Evolutionary conservation across 352 stramenopile genomes (phyloP).

Genomic region (Globisporangium takayamanum): DNA sequence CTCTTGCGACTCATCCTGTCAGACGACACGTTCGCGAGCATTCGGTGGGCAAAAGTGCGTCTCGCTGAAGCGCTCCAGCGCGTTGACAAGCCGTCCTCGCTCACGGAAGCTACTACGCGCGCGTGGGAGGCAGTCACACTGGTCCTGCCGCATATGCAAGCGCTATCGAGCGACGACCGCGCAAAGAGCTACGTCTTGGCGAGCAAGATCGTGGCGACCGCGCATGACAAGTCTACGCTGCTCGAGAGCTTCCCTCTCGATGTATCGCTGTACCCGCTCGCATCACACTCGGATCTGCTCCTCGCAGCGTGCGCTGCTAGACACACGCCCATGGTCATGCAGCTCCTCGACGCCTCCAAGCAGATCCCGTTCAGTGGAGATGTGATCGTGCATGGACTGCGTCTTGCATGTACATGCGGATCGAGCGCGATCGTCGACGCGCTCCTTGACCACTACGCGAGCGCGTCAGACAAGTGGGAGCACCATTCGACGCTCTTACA

Average conservation of each 20-base stretch:
- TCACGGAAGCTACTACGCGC: neutral
- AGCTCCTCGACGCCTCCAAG: neutral
- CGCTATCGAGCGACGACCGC: slow-evolving; percentile 18
- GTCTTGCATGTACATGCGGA: slow-evolving; percentile 16
- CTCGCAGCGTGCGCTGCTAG: neutral
- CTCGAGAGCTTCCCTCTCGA: slow-evolving; percentile 4
- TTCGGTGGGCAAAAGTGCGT: slow-evolving; percentile 7
- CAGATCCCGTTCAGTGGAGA: neutral
- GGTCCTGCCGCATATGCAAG: slow-evolving; percentile 14
- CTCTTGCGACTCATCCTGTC: neutral
- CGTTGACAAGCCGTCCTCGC: neutral
- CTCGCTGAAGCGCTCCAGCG: neutral
- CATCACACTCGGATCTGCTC: neutral
- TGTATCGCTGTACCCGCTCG: neutral
- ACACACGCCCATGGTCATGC: slow-evolving; percentile 4
- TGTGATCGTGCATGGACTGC: slow-evolving; percentile 14
- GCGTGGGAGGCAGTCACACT: slow-evolving; percentile 4
- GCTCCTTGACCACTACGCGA: slow-evolving; percentile 20
- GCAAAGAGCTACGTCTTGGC: slow-evolving; percentile 19
- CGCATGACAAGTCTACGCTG: neutral
- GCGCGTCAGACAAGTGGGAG: slow-evolving; percentile 2
- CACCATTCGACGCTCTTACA: slow-evolving; percentile 16
- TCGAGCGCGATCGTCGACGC: slow-evolving; percentile 12
- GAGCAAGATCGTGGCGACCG: neutral
- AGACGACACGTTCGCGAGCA: neutral